Evolutionary conservation across 345 rosid genomes (phyloP).

Genomic region (Capsella bursapastoris): DNA sequence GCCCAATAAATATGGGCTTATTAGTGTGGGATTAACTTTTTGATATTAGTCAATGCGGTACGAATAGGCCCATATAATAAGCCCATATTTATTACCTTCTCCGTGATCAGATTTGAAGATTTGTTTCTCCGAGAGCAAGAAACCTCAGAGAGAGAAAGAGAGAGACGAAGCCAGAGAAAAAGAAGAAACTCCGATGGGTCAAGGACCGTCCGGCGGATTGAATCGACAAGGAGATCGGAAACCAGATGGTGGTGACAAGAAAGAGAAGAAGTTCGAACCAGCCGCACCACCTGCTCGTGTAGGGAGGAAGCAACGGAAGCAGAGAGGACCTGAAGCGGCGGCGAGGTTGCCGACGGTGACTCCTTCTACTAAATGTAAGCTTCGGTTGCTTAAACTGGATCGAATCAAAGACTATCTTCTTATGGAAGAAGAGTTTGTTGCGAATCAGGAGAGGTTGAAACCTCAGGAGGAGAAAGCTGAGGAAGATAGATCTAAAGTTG

Average conservation of each 20-base stretch:
- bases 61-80: not conserved
- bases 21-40: no score
- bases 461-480: slow-evolving; percentile 97
- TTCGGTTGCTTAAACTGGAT: slow-evolving; percentile 77
- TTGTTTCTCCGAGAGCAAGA: slow-evolving; percentile 38
- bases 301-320: slow-evolving; percentile 85
- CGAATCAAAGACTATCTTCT: slow-evolving; percentile 82
- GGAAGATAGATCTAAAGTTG: slow-evolving; percentile 91
- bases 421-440: slow-evolving; percentile 96
- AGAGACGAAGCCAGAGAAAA: not conserved
- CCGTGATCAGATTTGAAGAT: not conserved
- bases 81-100: not conserved
- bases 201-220: slow-evolving; percentile 82
- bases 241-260: slow-evolving; percentile 73
- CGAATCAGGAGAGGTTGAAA: slow-evolving; percentile 87
- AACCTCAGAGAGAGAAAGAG: slow-evolving; percentile 13
- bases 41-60: no score
- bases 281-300: slow-evolving; percentile 91
- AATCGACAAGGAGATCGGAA: slow-evolving; percentile 81
- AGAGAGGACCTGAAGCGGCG: slow-evolving; percentile 91
- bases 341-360: slow-evolving; percentile 85
- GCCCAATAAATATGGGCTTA: no score
- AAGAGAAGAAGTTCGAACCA: slow-evolving; percentile 91
- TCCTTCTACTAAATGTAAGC: slow-evolving; percentile 83
- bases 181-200: slow-evolving; percentile 61